phyloP scores from a whole-genome alignment of 2,329 filamentous ascomycete genomes.

The Epichloe scottii region DNA sequence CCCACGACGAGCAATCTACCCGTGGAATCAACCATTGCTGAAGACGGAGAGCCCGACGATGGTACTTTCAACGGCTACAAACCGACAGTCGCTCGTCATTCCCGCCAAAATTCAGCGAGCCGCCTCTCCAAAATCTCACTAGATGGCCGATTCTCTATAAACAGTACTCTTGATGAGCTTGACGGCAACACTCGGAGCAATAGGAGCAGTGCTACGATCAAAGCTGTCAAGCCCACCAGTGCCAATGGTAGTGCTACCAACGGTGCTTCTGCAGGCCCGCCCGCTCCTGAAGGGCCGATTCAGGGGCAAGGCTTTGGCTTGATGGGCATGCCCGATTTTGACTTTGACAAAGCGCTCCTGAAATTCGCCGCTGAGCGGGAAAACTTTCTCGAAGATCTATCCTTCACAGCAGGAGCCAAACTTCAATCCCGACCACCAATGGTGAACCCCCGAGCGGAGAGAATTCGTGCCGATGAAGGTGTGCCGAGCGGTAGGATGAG shows the following conservation, averaged over 20 bases:
- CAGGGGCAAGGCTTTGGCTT: conserved; percentile 1
- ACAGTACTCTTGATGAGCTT: conserved; percentile 42
- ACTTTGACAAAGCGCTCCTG: conserved; percentile 84
- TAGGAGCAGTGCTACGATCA: conserved; percentile 53
- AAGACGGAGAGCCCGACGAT: conserved; percentile 47
- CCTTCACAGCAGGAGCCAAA: conserved; percentile 74
- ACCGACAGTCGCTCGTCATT: conserved; percentile 36
- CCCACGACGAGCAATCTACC: conserved; percentile 17
- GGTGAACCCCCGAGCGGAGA: conserved; percentile 68
- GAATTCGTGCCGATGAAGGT: conserved; percentile 64
- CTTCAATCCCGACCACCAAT: conserved; percentile 57
- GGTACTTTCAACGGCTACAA: conserved; percentile 19
- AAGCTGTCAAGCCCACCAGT: conserved; percentile 24
- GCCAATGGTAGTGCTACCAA: conserved; percentile 13
- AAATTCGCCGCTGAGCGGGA: conserved; percentile 96
- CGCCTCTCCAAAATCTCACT: conserved; percentile 42
- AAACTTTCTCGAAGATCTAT: conserved; percentile 83
- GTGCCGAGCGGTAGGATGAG: conserved; percentile 39
- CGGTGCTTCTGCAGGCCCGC: conserved; percentile 15
- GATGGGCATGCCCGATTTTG: conserved; percentile 49
- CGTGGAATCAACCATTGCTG: conserved; percentile 47
- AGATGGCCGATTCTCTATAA: conserved; percentile 38
- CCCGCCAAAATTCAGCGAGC: conserved; percentile 47
- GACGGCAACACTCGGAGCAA: conserved; percentile 49
- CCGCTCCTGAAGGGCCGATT: background rate